Evolutionary conservation across 345 rosid species (phyloP).

Genomic region (Salix viminalis): DNA sequence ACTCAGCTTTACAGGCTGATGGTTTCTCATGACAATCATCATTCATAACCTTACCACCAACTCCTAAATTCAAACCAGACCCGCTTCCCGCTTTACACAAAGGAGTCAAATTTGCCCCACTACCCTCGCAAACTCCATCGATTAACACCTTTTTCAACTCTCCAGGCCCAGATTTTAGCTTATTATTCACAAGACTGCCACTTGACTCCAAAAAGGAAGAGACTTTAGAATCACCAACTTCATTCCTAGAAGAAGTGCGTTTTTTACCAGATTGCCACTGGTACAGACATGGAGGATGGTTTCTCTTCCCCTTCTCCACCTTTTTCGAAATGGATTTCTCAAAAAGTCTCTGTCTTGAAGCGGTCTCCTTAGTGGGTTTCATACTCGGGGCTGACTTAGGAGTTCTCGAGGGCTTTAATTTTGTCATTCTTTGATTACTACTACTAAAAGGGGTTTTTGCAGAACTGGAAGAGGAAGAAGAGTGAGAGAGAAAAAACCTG

Average conservation of each 20-base stretch:
- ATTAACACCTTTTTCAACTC: constrained; percentile 15
- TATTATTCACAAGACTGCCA: constrained; percentile 23
- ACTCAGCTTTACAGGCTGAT: constrained; percentile 6
- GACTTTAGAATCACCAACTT: constrained; percentile 15
- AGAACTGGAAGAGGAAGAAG: constrained; percentile 34
- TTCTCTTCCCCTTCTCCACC: constrained; percentile 25
- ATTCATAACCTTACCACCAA: constrained; percentile 13
- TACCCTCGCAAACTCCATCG: constrained; percentile 21
- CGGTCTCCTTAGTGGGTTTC: constrained; percentile 16
- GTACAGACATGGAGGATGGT: constrained; percentile 15
- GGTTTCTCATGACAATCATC: constrained; percentile 28
- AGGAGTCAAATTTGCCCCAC: constrained; percentile 44
- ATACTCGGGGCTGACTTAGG: constrained; percentile 52
- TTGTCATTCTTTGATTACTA: not conserved
- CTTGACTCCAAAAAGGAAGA: constrained; percentile 17
- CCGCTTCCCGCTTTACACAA: constrained; percentile 35
- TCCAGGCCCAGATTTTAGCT: constrained; percentile 25
- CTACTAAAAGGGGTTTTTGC: constrained; percentile 28
- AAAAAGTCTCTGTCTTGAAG: constrained; percentile 1
- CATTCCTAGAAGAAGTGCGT: constrained; percentile 12
- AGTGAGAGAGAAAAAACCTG: constrained; percentile 67
- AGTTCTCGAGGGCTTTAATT: constrained; percentile 24
- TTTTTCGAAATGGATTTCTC: constrained; percentile 24
- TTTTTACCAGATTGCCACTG: constrained; percentile 33
- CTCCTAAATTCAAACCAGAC: constrained; percentile 26